Base-by-base conservation (phyloP, 1,284 basidiomycete species). In the Anthracocystis walkeri region DNA sequence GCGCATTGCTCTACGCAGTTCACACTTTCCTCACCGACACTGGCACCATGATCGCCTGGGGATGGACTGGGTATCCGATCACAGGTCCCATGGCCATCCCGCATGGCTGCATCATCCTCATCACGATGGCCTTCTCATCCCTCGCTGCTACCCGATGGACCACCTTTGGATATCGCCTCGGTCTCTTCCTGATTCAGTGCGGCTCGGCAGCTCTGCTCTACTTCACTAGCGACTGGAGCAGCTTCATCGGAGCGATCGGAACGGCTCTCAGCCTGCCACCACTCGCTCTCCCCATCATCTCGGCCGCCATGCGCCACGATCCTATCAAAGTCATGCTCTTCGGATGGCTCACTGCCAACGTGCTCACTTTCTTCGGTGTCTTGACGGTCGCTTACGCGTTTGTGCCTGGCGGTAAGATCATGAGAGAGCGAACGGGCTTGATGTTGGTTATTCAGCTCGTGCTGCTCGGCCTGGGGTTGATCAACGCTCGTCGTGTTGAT, bases 371-470 rank as follows among this genome's bases (percentile, higher is more conserved):
- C 61, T 31, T 84, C n/a, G 75, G 75, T 16, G 79, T 83, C 11
- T 90, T 93, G 86, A 95, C 94, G 0, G 93, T 94, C 50, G 95
- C 95, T 0, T 97, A 97, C 86, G 95, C 94, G 0, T 97, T 97
- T 79, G 93, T 97, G 2, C 94, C 94, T 0, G 92, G 92, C 1
- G 94, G 93, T 0, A 86, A 88, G 74, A 87, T 91, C 71, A 87
- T 97, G 64, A 88, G 95, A 25, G 95, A 97, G 86, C 88, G 92
- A 23, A 94, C 93, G 10, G 90, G 93, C 16, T 63, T 71, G 31
- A 65, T 78, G 68, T 68, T 77, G 16, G 41, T 63, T 0, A 31
- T 73, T 3, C 71, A 80, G 44, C 42, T 64, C 11, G 60, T 53
- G 4, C 57, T 78, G 20, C 51, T 80, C 2, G 60, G 59, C 10